Evolutionary conservation across 176 grass and related monocot species (phyloP).

Genomic region (Hyparrhenia diplandra): DNA sequence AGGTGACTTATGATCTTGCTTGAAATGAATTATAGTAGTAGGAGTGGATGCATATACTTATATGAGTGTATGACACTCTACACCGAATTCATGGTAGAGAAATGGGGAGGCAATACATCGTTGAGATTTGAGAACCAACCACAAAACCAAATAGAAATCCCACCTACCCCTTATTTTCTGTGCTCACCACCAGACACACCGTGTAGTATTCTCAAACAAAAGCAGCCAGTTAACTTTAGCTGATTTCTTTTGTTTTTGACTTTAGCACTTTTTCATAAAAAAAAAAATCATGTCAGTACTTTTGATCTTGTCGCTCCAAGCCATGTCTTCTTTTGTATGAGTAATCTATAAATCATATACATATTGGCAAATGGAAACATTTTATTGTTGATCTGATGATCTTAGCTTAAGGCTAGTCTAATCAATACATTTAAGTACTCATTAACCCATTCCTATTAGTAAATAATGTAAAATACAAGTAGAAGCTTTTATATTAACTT

Average conservation of each 20-base stretch:
- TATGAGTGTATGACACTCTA: not conserved
- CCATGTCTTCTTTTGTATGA: not conserved
- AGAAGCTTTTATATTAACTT: not conserved
- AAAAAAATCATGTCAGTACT: constrained; percentile 9
- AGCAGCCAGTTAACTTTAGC: constrained; percentile 23
- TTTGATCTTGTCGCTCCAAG: not conserved
- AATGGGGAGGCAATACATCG: not conserved
- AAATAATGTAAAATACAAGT: not conserved
- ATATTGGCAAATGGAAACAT: not conserved
- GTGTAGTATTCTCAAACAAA: constrained; percentile 26
- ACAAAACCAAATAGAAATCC: constrained; percentile 17
- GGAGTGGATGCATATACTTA: not conserved
- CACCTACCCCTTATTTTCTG: constrained; percentile 14
- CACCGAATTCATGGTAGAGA: not conserved
- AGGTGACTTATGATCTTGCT: not conserved
- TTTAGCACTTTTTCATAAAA: constrained; percentile 11
- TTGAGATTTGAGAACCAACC: not conserved
- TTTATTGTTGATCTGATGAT: not conserved
- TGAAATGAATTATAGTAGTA: not conserved
- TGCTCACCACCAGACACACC: not conserved
- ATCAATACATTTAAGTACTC: not conserved
- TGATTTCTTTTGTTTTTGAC: constrained; percentile 2
- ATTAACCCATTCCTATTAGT: not conserved
- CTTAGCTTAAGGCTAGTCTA: not conserved
- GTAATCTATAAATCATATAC: not conserved